These are phyloP conservation scores for Pseudomassariella vexata DNA, from an alignment of 2,329 filamentous ascomycete genomes.

Conservation along the genomic window DNA sequence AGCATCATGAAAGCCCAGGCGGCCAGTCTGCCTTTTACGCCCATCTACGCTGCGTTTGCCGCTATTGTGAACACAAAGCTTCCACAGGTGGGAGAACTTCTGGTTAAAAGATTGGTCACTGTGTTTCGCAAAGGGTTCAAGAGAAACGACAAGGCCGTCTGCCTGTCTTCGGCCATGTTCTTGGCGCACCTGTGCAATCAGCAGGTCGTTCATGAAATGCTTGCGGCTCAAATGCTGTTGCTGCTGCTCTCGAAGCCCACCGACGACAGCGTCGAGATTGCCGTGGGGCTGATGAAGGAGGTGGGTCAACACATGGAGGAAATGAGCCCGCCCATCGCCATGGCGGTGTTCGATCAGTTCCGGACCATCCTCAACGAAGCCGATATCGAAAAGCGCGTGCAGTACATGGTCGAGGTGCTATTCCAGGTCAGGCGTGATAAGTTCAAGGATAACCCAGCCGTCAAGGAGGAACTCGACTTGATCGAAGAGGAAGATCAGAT, in stretches of 20 bases:
- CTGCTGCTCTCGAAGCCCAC: slow-evolving; percentile 93
- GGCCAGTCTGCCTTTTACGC: slow-evolving; percentile 89
- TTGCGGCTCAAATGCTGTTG: slow-evolving; percentile 87
- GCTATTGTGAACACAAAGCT: slow-evolving; percentile 97
- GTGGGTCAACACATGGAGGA: slow-evolving; percentile 92
- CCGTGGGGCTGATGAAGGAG: slow-evolving; percentile 86
- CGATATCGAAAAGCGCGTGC: slow-evolving; percentile 95
- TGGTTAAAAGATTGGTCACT: slow-evolving; percentile 78
- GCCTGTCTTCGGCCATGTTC: slow-evolving; percentile 87
- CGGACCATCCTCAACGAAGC: slow-evolving; percentile 92
- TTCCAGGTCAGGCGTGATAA: slow-evolving; percentile 95
- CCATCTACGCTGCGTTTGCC: slow-evolving; percentile 92
- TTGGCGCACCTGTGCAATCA: slow-evolving; percentile 94
- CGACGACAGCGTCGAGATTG: slow-evolving; percentile 96
- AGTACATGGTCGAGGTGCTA: slow-evolving; percentile 98
- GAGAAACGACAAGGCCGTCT: slow-evolving; percentile 95
- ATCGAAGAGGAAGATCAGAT: slow-evolving; percentile 98
- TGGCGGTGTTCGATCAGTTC: slow-evolving; percentile 94
- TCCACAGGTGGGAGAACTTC: slow-evolving; percentile 85
- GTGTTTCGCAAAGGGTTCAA: slow-evolving; percentile 96
- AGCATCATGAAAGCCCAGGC: slow-evolving; percentile 99
- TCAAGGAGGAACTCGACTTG: slow-evolving; percentile 89
- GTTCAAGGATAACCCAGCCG: slow-evolving; percentile 88
- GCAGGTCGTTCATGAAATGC: slow-evolving; percentile 89
- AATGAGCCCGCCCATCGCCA: slow-evolving; percentile 83